Conservation (phyloP, 75 land plant genomes). For the Pinus albicaulis region DNA sequence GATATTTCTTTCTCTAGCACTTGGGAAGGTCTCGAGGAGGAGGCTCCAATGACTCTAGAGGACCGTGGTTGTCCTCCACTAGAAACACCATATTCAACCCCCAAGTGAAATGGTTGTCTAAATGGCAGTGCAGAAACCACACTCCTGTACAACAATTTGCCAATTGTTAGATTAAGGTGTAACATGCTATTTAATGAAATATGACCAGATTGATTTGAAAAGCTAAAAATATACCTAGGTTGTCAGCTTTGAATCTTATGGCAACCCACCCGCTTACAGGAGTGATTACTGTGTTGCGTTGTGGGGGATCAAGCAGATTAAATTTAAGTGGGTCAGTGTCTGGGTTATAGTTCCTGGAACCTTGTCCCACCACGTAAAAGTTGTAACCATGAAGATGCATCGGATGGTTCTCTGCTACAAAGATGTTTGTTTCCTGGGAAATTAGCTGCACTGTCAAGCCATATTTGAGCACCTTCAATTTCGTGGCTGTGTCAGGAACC, state of each 20-base stretch:
- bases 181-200: no score
- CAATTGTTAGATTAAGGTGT: no score
- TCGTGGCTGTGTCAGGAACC: constrained; percentile 14
- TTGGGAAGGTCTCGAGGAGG: constrained; percentile 9
- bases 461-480: constrained; percentile 9
- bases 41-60: neutral
- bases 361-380: constrained; percentile 8
- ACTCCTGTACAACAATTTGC: constrained; percentile 13
- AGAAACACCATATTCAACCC: constrained; percentile 26
- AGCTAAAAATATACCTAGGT: constrained; percentile 20
- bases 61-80: constrained; percentile 15
- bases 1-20: neutral
- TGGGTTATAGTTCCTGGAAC: constrained; percentile 31
- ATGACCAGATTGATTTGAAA: no score
- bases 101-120: constrained; percentile 26
- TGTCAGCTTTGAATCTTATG: constrained; percentile 30
- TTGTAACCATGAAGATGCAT: no score
- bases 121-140: constrained; percentile 37
- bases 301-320: constrained; percentile 19
- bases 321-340: neutral
- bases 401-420: neutral
- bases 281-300: constrained; percentile 16
- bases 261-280: constrained; percentile 24
- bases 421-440: constrained; percentile 18
- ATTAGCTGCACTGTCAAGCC: constrained; percentile 19